Evolutionary conservation across 2,329 filamentous ascomycete species (phyloP), one percentile per base, ranked within the genome.

Genomic region (Cryphonectria radicalis): DNA sequence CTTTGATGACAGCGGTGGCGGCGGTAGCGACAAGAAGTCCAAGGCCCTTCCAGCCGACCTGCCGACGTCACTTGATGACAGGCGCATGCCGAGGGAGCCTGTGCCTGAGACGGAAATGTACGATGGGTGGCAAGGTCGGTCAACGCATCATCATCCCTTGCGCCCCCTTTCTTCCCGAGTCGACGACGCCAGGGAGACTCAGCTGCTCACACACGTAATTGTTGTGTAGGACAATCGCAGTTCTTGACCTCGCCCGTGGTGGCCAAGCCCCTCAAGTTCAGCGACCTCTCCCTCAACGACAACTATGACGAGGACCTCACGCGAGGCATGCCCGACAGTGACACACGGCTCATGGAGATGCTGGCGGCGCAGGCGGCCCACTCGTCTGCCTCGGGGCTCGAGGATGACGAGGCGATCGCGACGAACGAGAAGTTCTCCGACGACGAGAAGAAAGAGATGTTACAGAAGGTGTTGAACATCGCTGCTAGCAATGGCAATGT

Each of bases 401-500:
- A 92, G 70, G 91, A 96, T 76, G 94, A 97, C 78, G 92, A 96
- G 73, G 89, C 91, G 65, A 90, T 98, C 68, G 89, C 93, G 22
- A 84, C 88, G 4, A 92, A 96, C 79, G 88, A 92, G 68, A 92
- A 91, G 76, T 82, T 97, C 69, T 88, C 93, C 0, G 88, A 90
- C 8, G 85, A 87, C 1, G 92, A 97, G 79, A 98, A 98, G 85
- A 90, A 86, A 76, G 88, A 92, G 63, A 89, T 92, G 53, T 82
- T 99, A 57, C 96, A 99, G 80, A 95, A 93, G 78, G 91, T 93
- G 19, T 85, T 99, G 75, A 95, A 95, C 78, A 97, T 98, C 90
- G 95, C 96, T 17, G 94, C 96, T 2, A 98, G 95, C 80, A 99
- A 99, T 80, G 96, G 96, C 66, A 96, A 98, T 81, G 89, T 94